Percentiles rank a stretch among this genome's conserved stretches.
Evolutionary conservation across 1,139 yeast species (phyloP).

Genomic region (Tardiomyces digboiensis): DNA sequence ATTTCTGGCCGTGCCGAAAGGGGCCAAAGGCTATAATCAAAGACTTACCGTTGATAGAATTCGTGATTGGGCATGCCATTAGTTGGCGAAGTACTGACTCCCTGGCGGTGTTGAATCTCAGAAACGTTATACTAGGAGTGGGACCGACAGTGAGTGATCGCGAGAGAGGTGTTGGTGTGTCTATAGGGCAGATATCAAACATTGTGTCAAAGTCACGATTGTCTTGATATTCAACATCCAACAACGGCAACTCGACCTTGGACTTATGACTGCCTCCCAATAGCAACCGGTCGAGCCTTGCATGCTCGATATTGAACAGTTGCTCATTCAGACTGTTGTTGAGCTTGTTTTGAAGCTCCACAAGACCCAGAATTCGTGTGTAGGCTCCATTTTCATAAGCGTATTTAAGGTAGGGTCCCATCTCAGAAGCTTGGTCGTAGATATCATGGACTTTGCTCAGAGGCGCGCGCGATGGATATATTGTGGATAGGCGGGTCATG

Average conservation of each 20-base stretch:
- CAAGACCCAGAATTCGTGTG: slow-evolving; percentile 53
- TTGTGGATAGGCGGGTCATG: slow-evolving; percentile 37
- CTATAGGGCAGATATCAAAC: slow-evolving; percentile 3
- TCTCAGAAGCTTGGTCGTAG: slow-evolving; percentile 44
- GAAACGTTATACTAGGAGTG: background rate
- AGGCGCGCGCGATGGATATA: slow-evolving; percentile 23
- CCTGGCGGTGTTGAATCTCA: background rate
- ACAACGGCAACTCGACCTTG: background rate
- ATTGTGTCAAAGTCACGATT: slow-evolving; percentile 8
- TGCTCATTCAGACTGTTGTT: slow-evolving; percentile 15
- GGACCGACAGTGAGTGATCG: background rate
- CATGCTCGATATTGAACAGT: slow-evolving; percentile 10
- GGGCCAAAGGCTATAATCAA: background rate
- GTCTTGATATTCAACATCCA: slow-evolving; percentile 6
- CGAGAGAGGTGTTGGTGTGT: background rate
- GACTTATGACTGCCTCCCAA: background rate
- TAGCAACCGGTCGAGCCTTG: slow-evolving; percentile 6
- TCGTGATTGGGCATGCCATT: background rate
- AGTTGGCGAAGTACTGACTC: background rate
- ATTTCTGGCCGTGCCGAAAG: too few relatives aligned
- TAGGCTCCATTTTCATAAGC: slow-evolving; percentile 49
- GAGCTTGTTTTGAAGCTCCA: slow-evolving; percentile 28
- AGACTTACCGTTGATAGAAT: background rate
- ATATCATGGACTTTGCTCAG: slow-evolving; percentile 26
- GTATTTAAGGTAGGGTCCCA: slow-evolving; percentile 34